Base-by-base conservation (phyloP, 2,329 filamentous ascomycete species). In the Cladorrhinum sp. region DNA sequence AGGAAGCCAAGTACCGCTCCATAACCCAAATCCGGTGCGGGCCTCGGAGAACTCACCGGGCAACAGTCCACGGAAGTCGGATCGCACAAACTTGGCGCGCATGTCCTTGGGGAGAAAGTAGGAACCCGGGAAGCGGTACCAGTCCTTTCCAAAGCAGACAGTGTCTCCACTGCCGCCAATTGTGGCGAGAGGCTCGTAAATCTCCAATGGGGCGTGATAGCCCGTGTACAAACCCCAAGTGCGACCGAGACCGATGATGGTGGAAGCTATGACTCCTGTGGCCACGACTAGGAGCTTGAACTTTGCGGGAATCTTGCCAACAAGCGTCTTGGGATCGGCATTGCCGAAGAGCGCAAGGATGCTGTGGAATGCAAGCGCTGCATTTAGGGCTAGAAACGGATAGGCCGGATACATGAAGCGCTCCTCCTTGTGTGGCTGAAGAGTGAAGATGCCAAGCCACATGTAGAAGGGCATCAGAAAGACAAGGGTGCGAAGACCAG, bases 361-460 rank as follows among this genome's bases (percentile, higher is more conserved):
- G 60, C 96, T 89, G 73, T 98, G 92, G 36, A 96, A 78, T 3
- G 91, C 85, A 57, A 97, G 83, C 8, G 93, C 90, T 2, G 93
- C 93, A 69, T 96, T 97, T 36, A 99, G 80, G 0, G 90, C 89
- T 38, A 99, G 80, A 64, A 93, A 92, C 1, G 95, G 95, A 70
- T 99, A 99, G 1, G 86, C 90, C 0, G 95, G 95, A 70, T 96
- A 99, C 93, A 99, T 98, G 78, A 99, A 99, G 6, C 95, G 84
- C 76, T 99, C 95, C 73, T 99, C 95, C 71, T 99, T 99, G 77
- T 99, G 95, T 16, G 95, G 91, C 72, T 99, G 95, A 8, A 89
- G 73, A 0, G 91, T 93, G 77, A 99, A 98, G 64, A 98, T 95
- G 2, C 77, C 84, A 25, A 99, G 82, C 95, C 95, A 99, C 71